These are phyloP conservation scores for Penicillium thymicola DNA, from an alignment of 2,329 filamentous ascomycete genomes.

Conservation along the genomic window DNA sequence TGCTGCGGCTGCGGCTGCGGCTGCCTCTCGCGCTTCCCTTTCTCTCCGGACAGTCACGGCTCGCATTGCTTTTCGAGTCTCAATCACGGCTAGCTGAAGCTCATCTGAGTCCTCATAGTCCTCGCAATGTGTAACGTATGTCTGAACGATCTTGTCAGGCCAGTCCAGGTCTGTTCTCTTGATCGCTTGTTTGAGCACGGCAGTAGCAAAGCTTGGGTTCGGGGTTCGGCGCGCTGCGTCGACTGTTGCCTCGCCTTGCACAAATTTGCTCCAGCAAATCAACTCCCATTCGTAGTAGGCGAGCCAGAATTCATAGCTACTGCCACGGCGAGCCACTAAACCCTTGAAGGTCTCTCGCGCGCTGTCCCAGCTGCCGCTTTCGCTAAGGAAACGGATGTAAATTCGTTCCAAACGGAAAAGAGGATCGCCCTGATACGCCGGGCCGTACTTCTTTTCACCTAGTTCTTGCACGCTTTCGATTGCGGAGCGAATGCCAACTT, in stretches of 20 bases:
- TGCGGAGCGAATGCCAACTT: conserved; percentile 81
- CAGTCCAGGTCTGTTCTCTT: conserved; percentile 49
- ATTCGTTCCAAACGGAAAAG: conserved; percentile 86
- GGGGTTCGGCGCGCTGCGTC: conserved; percentile 56
- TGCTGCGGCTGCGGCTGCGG: conserved; percentile 28
- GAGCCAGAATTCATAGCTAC: conserved; percentile 91
- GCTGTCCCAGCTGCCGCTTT: conserved; percentile 72
- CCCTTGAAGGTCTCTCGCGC: conserved; percentile 76
- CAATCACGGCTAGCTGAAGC: conserved; percentile 70
- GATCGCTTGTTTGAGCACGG: conserved; percentile 70
- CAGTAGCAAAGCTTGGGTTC: conserved; percentile 70
- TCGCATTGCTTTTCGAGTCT: conserved; percentile 66
- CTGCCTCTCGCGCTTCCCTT: conserved; percentile 61
- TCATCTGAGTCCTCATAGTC: conserved; percentile 80
- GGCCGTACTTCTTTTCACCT: conserved; percentile 72
- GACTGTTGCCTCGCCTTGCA: conserved; percentile 51
- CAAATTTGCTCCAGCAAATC: conserved; percentile 61
- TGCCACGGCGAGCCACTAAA: conserved; percentile 65
- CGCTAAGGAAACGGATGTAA: conserved; percentile 84
- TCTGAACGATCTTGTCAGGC: conserved; percentile 50
- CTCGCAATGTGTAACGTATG: conserved; percentile 62
- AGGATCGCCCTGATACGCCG: conserved; percentile 79
- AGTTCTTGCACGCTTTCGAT: conserved; percentile 78
- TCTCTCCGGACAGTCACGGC: conserved; percentile 62
- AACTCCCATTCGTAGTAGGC: conserved; percentile 92